Evolutionary conservation across 106 monocot genomes (phyloP), one percentile per base, ranked within the genome.

Genomic region (Triglochin maritima): DNA sequence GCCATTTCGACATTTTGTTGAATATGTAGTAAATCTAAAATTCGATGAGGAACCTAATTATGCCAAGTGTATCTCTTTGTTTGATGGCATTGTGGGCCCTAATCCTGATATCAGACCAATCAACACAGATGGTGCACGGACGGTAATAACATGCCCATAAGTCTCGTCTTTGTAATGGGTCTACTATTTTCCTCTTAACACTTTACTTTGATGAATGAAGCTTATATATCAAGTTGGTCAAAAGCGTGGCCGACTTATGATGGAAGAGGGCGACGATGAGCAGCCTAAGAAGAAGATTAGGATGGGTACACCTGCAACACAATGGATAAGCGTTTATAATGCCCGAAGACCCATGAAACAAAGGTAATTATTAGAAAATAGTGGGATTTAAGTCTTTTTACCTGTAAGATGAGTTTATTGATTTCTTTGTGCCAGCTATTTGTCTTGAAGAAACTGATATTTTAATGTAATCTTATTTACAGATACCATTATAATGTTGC

Each of bases 401-500:
- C 77, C 67, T 63, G 56, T 69, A 43, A 4, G 7, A 69, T 47
- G 5, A 9, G 11, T 54, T 41, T 7, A 52, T 42, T 42, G 10
- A 5, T 41, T 44, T 11, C 10, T 69, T 29, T 29, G 29, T 29
- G 29, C 1, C 29, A 1, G 55, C 55, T 44, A 2, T 46, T 50
- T 46, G 4, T 8, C 11, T 15, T 47, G 5, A 9, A n/a, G 5
- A 45, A 59, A 10, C 1, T 47, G 85, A 86, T 43, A 65, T 69
- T 69, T n/a, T 57, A 11, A 41, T 45, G 9, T 15, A 49, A 7
- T 9, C 50, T 14, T 66, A 49, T 49, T 66, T 47, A 2, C 13
- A 93, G 93, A 60, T 94, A 94, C 66, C 94, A 94, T 68, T 94
- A 94, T 60, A 94, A 94, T 77, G 94, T 94, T 54, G 80, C 94